Percentiles rank a stretch among this genome's conserved stretches.
Conservation (phyloP, 208 protist genomes). For the Vickermania ingenoplastis region DNA sequence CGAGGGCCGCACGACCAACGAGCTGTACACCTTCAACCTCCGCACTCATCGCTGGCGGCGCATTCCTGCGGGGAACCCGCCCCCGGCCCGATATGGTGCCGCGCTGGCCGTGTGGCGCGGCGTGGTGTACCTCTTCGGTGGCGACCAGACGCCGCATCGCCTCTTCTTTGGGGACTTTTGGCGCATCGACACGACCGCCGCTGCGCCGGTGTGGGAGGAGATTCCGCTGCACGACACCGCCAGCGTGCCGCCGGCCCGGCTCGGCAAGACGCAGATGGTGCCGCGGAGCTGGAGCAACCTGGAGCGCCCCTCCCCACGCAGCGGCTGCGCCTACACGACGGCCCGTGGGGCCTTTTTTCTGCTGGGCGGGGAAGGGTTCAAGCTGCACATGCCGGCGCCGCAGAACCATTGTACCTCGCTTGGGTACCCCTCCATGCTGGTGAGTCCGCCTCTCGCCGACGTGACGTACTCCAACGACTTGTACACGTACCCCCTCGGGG, state of each 20-base stretch:
- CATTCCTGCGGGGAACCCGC: background rate
- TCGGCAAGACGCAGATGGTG: background rate
- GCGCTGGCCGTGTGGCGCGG: conserved; percentile 36
- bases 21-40: background rate
- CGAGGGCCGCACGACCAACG: background rate
- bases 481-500: conserved; percentile 45
- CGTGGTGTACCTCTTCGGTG: conserved; percentile 60
- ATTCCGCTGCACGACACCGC: conserved; percentile 1
- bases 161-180: conserved; percentile 76
- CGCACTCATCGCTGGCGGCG: conserved; percentile 2
- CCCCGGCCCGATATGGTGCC: conserved; percentile 40
- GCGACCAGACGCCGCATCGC: conserved; percentile 40
- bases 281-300: background rate
- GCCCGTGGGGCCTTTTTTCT: conserved; percentile 10
- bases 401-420: background rate
- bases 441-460: background rate
- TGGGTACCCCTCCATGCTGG: background rate
- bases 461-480: conserved; percentile 40
- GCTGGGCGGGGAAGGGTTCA: conserved; percentile 7
- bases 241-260: background rate
- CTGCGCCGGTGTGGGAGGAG: conserved; percentile 9
- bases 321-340: conserved; percentile 1
- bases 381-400: background rate
- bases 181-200: conserved; percentile 23
- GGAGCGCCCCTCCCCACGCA: background rate